Evolutionary conservation across 495 filamentous ascomycete species (phyloP), one percentile per base, ranked within the genome.

Genomic region (Lophiostoma macrostomum): DNA sequence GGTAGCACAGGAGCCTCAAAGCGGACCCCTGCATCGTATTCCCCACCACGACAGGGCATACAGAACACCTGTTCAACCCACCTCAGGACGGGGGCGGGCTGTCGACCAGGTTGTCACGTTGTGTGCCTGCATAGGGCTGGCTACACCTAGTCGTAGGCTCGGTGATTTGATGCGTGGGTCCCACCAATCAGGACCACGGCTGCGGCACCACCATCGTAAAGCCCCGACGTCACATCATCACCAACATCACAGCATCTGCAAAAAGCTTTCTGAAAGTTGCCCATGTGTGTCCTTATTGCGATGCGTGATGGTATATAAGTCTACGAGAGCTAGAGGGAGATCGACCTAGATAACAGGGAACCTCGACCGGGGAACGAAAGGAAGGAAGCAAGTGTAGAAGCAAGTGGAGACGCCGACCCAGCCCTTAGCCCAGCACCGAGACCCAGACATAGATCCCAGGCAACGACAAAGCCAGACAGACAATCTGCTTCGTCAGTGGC

Each of bases 51-150:
- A n/a, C n/a, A n/a, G n/a, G n/a, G n/a, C n/a, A n/a, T n/a, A n/a
- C n/a, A n/a, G n/a, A n/a, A n/a, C n/a, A n/a, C n/a, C n/a, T n/a
- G n/a, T n/a, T n/a, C n/a, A n/a, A n/a, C n/a, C n/a, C n/a, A n/a
- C n/a, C n/a, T n/a, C n/a, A n/a, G n/a, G n/a, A n/a, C n/a, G n/a
- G n/a, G n/a, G n/a, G n/a, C n/a, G n/a, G n/a, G n/a, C n/a, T n/a
- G n/a, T n/a, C n/a, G n/a, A n/a, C n/a, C n/a, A n/a, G n/a, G n/a
- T n/a, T n/a, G n/a, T n/a, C n/a, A n/a, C n/a, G n/a, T n/a, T 36
- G 5, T 18, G 41, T 45, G 27, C 41, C 24, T 45, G 41, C 41
- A 45, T 45, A 45, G 25, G 41, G 41, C 41, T 45, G 25, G 3
- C 20, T 6, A 31, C 27, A 7, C 18, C 13, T 3, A 7, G 5